Percentiles rank a stretch among this genome's conserved stretches.
Evolutionary conservation across 805 yeast genomes (phyloP).

Genomic region (Saccharomycopsis sp.): DNA sequence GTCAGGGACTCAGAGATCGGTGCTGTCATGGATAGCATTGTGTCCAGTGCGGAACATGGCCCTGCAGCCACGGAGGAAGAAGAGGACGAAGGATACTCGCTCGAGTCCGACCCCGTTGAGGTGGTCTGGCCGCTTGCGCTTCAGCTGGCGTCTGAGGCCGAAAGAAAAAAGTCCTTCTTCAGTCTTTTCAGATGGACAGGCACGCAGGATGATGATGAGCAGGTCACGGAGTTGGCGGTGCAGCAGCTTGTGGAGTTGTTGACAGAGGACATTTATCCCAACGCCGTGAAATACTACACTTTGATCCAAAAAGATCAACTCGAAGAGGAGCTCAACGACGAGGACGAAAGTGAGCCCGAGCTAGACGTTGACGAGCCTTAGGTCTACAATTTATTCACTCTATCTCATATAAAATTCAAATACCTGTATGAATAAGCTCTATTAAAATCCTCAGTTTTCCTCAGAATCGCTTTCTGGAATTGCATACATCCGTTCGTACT

Average conservation of each 20-base stretch:
- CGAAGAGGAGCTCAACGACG: conserved; percentile 46
- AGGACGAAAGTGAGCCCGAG: conserved; percentile 47
- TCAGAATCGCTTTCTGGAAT: too few species aligned
- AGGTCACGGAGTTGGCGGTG: conserved; percentile 26
- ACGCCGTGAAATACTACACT: conserved; percentile 74
- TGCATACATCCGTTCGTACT: background rate
- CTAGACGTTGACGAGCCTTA: conserved; percentile 27
- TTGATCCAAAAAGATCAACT: conserved; percentile 58
- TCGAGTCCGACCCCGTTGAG: conserved; percentile 44
- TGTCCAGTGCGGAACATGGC: too few species aligned
- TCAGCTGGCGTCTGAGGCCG: conserved; percentile 21
- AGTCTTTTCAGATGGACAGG: conserved; percentile 88
- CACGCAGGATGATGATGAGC: conserved; percentile 65
- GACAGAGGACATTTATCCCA: conserved; percentile 74
- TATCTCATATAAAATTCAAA: too few species aligned
- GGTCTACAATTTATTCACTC: too few species aligned
- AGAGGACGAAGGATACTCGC: conserved; percentile 32
- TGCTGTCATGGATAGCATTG: conserved; percentile 18
- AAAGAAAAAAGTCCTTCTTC: conserved; percentile 65
- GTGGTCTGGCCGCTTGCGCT: conserved; percentile 54
- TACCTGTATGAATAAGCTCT: too few species aligned
- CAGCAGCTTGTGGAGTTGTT: conserved; percentile 67
- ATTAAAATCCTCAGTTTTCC: too few species aligned
- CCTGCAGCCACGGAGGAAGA: too few species aligned
- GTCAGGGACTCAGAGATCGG: conserved; percentile 21